Evolutionary conservation across 169 alveolate species (phyloP).

Genomic region (Eimeria praecox): DNA sequence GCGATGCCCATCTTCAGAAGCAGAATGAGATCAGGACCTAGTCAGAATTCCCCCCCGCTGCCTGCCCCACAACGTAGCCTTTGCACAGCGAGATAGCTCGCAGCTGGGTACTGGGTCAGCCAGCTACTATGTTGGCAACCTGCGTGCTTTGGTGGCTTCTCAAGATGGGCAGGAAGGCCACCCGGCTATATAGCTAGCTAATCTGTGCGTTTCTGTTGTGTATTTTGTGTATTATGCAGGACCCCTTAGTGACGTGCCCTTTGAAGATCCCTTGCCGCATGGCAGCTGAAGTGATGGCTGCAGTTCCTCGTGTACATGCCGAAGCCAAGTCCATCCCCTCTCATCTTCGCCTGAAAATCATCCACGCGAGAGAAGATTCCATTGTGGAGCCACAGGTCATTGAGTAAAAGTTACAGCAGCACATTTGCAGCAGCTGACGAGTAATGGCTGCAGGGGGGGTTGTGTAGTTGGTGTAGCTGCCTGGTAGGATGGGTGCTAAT

Average conservation of each 20-base stretch:
- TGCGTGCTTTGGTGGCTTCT: background rate
- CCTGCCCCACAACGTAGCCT: background rate
- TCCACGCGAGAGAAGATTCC: slow-evolving; percentile 57
- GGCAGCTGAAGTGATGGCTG: slow-evolving; percentile 56
- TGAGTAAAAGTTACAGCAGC: background rate
- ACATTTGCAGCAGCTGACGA: background rate
- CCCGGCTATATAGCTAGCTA: background rate
- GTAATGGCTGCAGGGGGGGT: background rate
- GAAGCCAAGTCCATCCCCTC: slow-evolving; percentile 57
- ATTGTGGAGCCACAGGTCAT: slow-evolving; percentile 59
- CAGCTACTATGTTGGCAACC: background rate
- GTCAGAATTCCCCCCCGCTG: background rate
- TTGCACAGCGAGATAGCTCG: background rate
- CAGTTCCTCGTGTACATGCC: slow-evolving; percentile 55
- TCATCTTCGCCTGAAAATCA: slow-evolving; percentile 23
- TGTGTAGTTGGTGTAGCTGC: background rate
- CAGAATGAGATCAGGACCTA: background rate
- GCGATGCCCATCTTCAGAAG: background rate
- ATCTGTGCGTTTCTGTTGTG: background rate
- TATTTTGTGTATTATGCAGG: slow-evolving; percentile 19
- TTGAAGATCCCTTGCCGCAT: slow-evolving; percentile 66
- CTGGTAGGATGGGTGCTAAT: background rate
- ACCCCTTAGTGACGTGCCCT: slow-evolving; percentile 75
- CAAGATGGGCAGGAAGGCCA: too few species aligned
- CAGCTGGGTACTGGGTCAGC: background rate